Conservation (phyloP, 129 eudicot genomes). For the Flaveria bidentis region DNA sequence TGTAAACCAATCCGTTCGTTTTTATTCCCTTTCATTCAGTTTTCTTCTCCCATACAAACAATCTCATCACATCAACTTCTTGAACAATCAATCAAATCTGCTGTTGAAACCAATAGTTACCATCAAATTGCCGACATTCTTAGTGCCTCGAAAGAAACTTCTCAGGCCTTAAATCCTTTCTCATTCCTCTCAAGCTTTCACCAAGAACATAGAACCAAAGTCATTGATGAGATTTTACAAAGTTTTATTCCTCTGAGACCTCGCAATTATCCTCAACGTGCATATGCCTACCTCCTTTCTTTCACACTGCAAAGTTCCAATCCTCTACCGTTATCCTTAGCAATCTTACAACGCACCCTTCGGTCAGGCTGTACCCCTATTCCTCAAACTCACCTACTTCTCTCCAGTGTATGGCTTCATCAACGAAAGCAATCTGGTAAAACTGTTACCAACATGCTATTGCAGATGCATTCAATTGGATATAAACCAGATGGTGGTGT, state of each 20-base stretch:
- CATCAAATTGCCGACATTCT: slow-evolving; percentile 50
- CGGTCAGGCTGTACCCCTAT: slow-evolving; percentile 70
- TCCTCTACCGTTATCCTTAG: slow-evolving; percentile 69
- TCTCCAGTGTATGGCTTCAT: slow-evolving; percentile 71
- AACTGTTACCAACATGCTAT: slow-evolving; percentile 42
- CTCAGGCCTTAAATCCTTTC: slow-evolving; percentile 50
- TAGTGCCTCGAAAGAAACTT: slow-evolving; percentile 32
- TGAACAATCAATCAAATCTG: slow-evolving; percentile 46
- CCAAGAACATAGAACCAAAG: slow-evolving; percentile 37
- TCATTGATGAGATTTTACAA: slow-evolving; percentile 64
- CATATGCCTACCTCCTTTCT: slow-evolving; percentile 63
- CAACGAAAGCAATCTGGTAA: slow-evolving; percentile 31
- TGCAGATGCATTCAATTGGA: slow-evolving; percentile 67
- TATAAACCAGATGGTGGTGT: slow-evolving; percentile 62
- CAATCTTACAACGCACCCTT: slow-evolving; percentile 63
- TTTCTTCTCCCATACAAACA: slow-evolving; percentile 19
- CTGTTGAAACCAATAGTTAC: slow-evolving; percentile 53
- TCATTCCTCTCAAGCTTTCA: slow-evolving; percentile 50
- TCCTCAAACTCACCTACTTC: slow-evolving; percentile 66
- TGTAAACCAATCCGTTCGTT: slow-evolving; percentile 5
- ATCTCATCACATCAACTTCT: slow-evolving; percentile 33
- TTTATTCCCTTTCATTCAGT: slow-evolving; percentile 9
- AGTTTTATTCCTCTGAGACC: slow-evolving; percentile 60
- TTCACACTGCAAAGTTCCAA: slow-evolving; percentile 48
- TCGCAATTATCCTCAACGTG: slow-evolving; percentile 44